Percentiles rank a stretch among this genome's conserved stretches.
These are phyloP conservation scores for Trichoderma sp. DNA, from an alignment of 2,329 filamentous ascomycete genomes.

Conservation along the genomic window DNA sequence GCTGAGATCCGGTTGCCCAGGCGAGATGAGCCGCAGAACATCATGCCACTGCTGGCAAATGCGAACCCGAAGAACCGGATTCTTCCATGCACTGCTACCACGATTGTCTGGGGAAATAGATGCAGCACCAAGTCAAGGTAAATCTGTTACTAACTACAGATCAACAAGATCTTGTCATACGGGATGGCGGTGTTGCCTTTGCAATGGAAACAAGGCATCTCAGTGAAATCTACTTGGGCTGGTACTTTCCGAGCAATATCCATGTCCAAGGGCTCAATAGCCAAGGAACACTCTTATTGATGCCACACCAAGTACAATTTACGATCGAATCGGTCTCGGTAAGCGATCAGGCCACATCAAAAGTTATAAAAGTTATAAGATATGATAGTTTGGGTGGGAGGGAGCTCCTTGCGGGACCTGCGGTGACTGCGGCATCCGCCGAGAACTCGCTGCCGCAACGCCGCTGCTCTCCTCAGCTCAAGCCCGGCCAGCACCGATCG, in stretches of 20 bases:
- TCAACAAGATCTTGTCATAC: neutral
- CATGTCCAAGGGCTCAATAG: neutral
- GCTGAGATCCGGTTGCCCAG: neutral
- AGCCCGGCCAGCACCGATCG: constrained; percentile 7
- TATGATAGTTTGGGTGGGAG: neutral
- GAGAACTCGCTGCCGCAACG: neutral
- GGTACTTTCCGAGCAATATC: too few relatives aligned
- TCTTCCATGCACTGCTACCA: neutral
- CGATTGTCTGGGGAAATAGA: neutral
- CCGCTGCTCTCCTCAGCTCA: neutral
- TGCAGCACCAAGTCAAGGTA: neutral
- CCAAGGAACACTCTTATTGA: neutral
- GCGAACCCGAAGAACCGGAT: neutral
- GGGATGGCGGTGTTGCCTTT: neutral
- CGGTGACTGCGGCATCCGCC: constrained; percentile 23
- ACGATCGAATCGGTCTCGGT: neutral
- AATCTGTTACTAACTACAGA: neutral
- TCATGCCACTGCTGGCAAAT: constrained; percentile 8
- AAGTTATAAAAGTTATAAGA: neutral
- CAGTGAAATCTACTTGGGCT: neutral
- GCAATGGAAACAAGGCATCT: neutral
- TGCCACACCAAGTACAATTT: neutral
- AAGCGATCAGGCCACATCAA: neutral
- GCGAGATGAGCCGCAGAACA: neutral
- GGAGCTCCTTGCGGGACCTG: neutral